Percentiles rank a stretch among this genome's conserved stretches.
Conservation (phyloP, 2,329 filamentous ascomycete species). For the Pseudogymnoascus sp. region DNA sequence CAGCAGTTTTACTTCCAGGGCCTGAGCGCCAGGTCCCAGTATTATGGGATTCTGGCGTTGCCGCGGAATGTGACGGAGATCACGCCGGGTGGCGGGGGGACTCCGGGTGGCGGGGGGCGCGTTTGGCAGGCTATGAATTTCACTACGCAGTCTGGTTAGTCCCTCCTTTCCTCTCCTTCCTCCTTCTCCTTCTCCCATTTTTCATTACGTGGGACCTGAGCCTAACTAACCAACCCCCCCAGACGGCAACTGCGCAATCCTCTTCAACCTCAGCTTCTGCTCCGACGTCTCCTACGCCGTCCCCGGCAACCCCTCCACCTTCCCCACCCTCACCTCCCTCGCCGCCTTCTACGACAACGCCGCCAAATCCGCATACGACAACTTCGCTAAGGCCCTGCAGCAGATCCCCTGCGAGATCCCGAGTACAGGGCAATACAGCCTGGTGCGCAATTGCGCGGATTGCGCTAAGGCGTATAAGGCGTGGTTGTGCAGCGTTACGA, state of each 20-base stretch:
- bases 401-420: constrained; percentile 80
- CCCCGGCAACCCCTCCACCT: constrained; percentile 64
- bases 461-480: constrained; percentile 78
- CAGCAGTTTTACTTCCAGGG: constrained; percentile 81
- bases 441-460: constrained; percentile 67
- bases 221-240: constrained; percentile 12
- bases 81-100: constrained; percentile 22
- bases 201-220: too few relatives aligned
- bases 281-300: constrained; percentile 84
- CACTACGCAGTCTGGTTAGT: constrained; percentile 66
- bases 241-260: constrained; percentile 76
- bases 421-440: constrained; percentile 68
- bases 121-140: constrained; percentile 70
- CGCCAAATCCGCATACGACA: constrained; percentile 60
- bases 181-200: background rate
- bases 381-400: constrained; percentile 74
- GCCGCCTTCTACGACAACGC: constrained; percentile 70
- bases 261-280: constrained; percentile 86
- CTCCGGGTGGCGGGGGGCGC: constrained; percentile 64
- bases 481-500: constrained; percentile 90
- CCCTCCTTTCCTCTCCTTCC: background rate
- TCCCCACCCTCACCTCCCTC: constrained; percentile 53
- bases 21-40: constrained; percentile 64
- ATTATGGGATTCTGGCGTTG: constrained; percentile 66
- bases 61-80: constrained; percentile 44